Base-by-base conservation (phyloP, 306 rosid genomes). In the Notholithocarpus densiflorus region DNA sequence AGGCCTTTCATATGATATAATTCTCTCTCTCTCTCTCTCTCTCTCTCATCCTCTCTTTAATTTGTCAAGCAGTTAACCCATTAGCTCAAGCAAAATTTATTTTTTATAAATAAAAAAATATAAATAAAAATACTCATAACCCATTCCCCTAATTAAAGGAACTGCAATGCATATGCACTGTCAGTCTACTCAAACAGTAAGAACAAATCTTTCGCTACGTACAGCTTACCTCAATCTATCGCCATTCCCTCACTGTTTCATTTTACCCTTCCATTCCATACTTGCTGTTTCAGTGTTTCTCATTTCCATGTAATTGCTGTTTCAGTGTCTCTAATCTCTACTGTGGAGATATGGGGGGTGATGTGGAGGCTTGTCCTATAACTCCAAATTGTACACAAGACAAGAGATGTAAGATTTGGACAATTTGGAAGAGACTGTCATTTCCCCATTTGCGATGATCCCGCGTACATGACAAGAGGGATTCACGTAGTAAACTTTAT, bases 81-180 rank as follows among this genome's bases (percentile, higher is more conserved):
- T 86, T 81, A 57, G 31, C 29, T 21, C 31, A 57, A 21, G 21
- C 21, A n/a, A 57, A 21, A 57, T 8, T 11, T 6, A 5, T 62
- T 11, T 48, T 48, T 13, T 4, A 2, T 11, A 10, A n/a, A 56
- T 1, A 1, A 20, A 19, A 56, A 8, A 56, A 56, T n/a, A n/a
- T n/a, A 3, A 4, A 21, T 2, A 57, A 23, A 24, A 57, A 2
- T 6, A 14, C 27, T 11, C 14, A 5, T 24, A 32, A 64, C 48
- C 91, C 91, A 80, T 87, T 83, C 87, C 87, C 85, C 80, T 62
- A 82, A 79, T 80, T 75, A 72, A 84, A 76, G 81, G 78, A 62
- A 4, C 60, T 61, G 19, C 74, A 32, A 4, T 59, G 43, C 51
- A 71, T 64, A 40, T 40, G 45, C 37, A 20, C 66, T 74, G 77